Evolutionary conservation across 345 rosid genomes (phyloP).

Genomic region (Physaria fendleri): DNA sequence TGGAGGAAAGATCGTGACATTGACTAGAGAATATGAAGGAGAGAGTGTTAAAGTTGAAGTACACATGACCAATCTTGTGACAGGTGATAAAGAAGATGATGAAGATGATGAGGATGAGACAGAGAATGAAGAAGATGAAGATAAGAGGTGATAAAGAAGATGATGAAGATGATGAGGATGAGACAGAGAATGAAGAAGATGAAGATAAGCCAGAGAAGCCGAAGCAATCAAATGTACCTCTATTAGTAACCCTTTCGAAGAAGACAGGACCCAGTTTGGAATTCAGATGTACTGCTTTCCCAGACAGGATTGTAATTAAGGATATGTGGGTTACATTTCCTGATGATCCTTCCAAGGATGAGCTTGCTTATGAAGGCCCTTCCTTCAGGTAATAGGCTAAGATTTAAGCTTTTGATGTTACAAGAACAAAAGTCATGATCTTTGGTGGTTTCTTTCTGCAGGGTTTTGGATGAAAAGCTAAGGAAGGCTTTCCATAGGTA

Average conservation of each 20-base stretch:
- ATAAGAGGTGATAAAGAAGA: conserved; percentile 44
- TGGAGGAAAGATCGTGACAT: conserved; percentile 49
- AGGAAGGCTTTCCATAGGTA: conserved; percentile 73
- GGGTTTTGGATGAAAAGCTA: conserved; percentile 83
- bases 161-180: conserved; percentile 28
- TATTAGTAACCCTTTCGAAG: conserved; percentile 60
- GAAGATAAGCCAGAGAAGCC: conserved; percentile 46
- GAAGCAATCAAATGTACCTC: conserved; percentile 48
- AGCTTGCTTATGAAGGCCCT: conserved; percentile 73
- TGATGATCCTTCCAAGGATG: conserved; percentile 41
- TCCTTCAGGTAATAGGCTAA: conserved; percentile 48
- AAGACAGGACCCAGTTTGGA: conserved; percentile 50
- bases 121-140: conserved; percentile 26
- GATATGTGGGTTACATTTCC: conserved; percentile 50
- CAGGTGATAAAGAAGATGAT: conserved; percentile 42
- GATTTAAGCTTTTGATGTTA: neutral
- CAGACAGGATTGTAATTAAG: conserved; percentile 58
- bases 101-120: conserved; percentile 33
- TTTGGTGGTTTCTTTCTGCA: conserved; percentile 27
- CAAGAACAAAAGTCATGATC: neutral
- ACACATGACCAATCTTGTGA: conserved; percentile 83
- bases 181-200: conserved; percentile 29
- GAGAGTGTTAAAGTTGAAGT: conserved; percentile 69
- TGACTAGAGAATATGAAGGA: conserved; percentile 64
- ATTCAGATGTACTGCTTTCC: conserved; percentile 59